A percentile compares a stretch with the other conserved stretches of the same genome.
Conservation (phyloP, 1,284 basidiomycete species). For the Veloboletus limbatus region DNA sequence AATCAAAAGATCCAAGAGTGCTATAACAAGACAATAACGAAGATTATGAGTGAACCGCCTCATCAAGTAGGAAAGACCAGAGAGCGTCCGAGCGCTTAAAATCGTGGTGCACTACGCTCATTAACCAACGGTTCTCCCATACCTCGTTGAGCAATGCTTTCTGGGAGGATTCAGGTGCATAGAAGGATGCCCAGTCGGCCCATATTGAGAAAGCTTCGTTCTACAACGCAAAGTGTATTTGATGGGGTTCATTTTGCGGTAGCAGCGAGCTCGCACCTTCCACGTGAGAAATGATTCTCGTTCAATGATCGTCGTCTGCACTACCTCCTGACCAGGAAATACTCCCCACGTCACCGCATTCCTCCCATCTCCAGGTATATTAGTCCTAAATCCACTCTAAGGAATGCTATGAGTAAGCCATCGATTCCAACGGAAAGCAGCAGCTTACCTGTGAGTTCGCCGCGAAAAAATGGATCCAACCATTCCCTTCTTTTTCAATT, state of each 20-base stretch:
- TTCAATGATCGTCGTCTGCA: slow-evolving; percentile 97
- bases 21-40: background rate
- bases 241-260: background rate
- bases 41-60: background rate
- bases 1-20: background rate
- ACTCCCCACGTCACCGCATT: slow-evolving; percentile 99
- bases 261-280: slow-evolving; percentile 59
- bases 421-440: background rate
- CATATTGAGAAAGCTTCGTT: slow-evolving; percentile 97
- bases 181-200: slow-evolving; percentile 91
- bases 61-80: slow-evolving; percentile 78
- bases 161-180: slow-evolving; percentile 73
- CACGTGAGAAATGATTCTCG: slow-evolving; percentile 87
- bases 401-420: background rate
- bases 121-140: slow-evolving; percentile 79
- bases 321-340: slow-evolving; percentile 95
- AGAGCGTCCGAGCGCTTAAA: slow-evolving; percentile 81
- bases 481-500: slow-evolving; percentile 53
- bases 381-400: slow-evolving; percentile 81
- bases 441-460: slow-evolving; percentile 68
- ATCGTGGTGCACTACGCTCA: slow-evolving; percentile 94
- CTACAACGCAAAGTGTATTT: slow-evolving; percentile 39
- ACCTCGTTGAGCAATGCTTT: slow-evolving; percentile 73
- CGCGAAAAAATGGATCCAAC: slow-evolving; percentile 84
- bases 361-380: slow-evolving; percentile 74